Evolutionary conservation across 495 filamentous ascomycete genomes (phyloP).

Genomic region (Daldinia bambusicola): DNA sequence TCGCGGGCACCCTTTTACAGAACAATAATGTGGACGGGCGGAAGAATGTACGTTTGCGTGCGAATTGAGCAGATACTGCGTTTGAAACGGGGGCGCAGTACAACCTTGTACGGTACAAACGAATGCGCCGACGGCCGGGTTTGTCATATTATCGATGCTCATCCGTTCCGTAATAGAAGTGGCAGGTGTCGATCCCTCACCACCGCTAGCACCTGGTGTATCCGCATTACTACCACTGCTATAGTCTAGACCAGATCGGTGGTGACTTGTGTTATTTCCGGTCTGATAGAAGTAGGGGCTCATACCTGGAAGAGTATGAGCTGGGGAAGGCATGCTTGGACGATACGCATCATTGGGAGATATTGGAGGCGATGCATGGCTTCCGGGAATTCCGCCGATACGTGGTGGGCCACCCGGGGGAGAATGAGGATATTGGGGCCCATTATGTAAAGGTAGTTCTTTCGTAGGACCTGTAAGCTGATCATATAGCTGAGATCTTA

Average conservation of each 20-base stretch:
- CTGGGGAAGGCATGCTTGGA: slow-evolving; percentile 48
- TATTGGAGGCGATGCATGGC: slow-evolving; percentile 54
- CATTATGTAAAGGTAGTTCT: slow-evolving; percentile 41
- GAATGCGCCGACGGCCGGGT: slow-evolving; percentile 52
- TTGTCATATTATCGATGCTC: slow-evolving; percentile 62
- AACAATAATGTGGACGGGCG: slow-evolving; percentile 90
- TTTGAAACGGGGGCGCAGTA: slow-evolving; percentile 88
- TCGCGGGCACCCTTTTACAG: slow-evolving; percentile 80
- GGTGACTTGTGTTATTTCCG: slow-evolving; percentile 26
- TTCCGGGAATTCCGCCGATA: slow-evolving; percentile 43
- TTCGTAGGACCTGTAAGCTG: slow-evolving; percentile 47
- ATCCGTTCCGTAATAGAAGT: slow-evolving; percentile 59
- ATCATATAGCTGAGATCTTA: slow-evolving; percentile 55
- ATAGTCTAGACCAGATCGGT: slow-evolving; percentile 44
- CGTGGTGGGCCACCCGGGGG: slow-evolving; percentile 45
- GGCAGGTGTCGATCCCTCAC: slow-evolving; percentile 50
- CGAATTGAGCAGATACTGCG: slow-evolving; percentile 84
- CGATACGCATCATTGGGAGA: slow-evolving; percentile 53
- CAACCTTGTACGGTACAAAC: slow-evolving; percentile 70
- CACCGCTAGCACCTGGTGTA: slow-evolving; percentile 48
- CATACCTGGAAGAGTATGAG: slow-evolving; percentile 38
- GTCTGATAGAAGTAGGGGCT: slow-evolving; percentile 46
- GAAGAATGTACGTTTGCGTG: slow-evolving; percentile 97
- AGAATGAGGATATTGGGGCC: slow-evolving; percentile 48
- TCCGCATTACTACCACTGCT: slow-evolving; percentile 46